phyloP scores from a whole-genome alignment of 1,139 yeast species.

The Schizosaccharomyces versatilis region DNA sequence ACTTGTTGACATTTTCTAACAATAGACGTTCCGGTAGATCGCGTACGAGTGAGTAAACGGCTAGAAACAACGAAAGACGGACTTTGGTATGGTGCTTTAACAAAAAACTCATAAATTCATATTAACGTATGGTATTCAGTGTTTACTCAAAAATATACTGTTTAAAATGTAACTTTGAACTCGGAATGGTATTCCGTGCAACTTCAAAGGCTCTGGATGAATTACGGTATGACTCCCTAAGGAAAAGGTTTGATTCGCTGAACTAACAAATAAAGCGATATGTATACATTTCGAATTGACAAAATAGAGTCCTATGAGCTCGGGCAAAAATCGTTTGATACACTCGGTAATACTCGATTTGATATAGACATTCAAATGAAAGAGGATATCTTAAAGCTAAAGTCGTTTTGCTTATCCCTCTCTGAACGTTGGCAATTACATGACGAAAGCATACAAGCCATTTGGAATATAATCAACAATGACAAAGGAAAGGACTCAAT shows the following conservation, averaged over 20 bases:
- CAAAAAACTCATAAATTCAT: too few species aligned
- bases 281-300: background rate
- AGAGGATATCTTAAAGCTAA: background rate
- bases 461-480: background rate
- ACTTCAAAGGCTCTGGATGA: background rate
- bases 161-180: background rate
- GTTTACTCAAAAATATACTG: background rate
- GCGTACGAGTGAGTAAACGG: background rate
- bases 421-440: background rate
- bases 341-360: background rate
- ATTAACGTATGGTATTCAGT: background rate
- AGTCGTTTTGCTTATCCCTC: background rate
- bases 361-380: background rate
- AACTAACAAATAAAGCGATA: background rate
- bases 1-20: background rate
- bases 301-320: background rate
- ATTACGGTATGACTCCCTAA: background rate
- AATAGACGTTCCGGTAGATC: constrained; percentile 3
- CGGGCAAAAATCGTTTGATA: background rate
- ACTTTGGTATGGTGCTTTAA: background rate
- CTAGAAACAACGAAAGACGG: background rate
- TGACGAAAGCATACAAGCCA: background rate
- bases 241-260: too few species aligned
- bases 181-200: background rate
- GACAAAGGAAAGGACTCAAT: too few species aligned